These are phyloP conservation scores for Nicotiana sylvestris DNA, from an alignment of 257 asterid species.

Conservation along the genomic window DNA sequence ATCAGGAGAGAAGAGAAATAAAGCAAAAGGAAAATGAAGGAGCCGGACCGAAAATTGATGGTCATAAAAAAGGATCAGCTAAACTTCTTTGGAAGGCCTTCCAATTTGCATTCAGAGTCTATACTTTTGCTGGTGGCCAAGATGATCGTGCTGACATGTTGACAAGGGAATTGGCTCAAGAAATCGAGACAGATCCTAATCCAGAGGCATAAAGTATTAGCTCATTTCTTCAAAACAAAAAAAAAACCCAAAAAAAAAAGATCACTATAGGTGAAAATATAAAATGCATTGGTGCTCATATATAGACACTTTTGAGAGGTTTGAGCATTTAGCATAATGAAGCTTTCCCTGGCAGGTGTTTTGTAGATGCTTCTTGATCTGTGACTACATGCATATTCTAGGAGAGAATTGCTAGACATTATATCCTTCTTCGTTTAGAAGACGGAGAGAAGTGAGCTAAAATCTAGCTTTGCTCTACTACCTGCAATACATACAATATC, in stretches of 20 bases:
- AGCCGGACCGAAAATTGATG: slow-evolving; percentile 23
- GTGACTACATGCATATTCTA: slow-evolving; percentile 1
- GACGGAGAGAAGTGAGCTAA: slow-evolving; percentile 5
- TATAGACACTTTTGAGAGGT: slow-evolving; percentile 5
- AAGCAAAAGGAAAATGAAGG: slow-evolving; percentile 25
- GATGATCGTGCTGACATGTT: slow-evolving; percentile 84
- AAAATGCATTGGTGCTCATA: neutral
- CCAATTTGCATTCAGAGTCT: slow-evolving; percentile 78
- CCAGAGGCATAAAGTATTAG: slow-evolving; percentile 9
- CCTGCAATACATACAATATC: slow-evolving; percentile 2
- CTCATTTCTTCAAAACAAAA: neutral
- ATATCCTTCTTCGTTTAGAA: neutral
- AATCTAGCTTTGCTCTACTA: slow-evolving; percentile 11
- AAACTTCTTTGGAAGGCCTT: slow-evolving; percentile 82
- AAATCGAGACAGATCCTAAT: slow-evolving; percentile 54
- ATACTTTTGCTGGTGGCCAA: slow-evolving; percentile 86
- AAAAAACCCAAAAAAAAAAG: neutral
- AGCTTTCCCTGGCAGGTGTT: slow-evolving; percentile 11
- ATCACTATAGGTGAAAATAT: slow-evolving; percentile 10
- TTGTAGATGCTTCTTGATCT: slow-evolving; percentile 5
- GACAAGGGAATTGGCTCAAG: slow-evolving; percentile 70
- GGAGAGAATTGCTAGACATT: neutral
- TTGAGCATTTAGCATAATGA: slow-evolving; percentile 7
- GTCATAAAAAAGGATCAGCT: slow-evolving; percentile 40
- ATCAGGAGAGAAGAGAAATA: slow-evolving; percentile 57